Base-by-base conservation (phyloP, 1,139 yeast species). In the Arxiozyma slooffiae region DNA sequence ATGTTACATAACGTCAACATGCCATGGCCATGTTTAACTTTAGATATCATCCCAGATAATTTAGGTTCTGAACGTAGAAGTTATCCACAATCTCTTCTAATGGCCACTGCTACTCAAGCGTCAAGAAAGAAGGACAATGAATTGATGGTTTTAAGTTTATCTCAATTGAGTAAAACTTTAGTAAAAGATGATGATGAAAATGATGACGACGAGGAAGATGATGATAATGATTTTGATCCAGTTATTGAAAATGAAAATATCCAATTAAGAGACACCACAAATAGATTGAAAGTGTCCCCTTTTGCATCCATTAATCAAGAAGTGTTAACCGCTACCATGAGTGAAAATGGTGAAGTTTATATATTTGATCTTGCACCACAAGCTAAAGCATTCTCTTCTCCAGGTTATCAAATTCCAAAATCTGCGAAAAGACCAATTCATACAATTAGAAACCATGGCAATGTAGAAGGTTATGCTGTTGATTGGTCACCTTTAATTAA, bases 21-120 rank as follows among this genome's bases (percentile, higher is more conserved):
- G 67, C 95, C 96, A 61, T 92, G 98, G 97, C 97, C 99, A 21
- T 89, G 97, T 70, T 73, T 92, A 63, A 87, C 97, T 1, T 75
- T 94, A 55, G 98, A 92, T 64, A 72, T 92, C 40, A 71, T 94
- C 51, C 96, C 96, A 14, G 99, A 92, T 67, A 72, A 75, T 49
- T 74, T 88, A 51, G 99, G 98, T 9, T 75, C 78, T 51, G 97
- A 89, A 69, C 82, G 98, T 73, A 79, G 96, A 70, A 78, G 77
- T 44, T 92, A 81, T 64, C 99, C 99, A 6, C 96, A 95, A 42
- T 78, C 95, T 4, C 74, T 89, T 59, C 86, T 86, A 62, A 69
- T 89, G 52, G 81, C 95, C 8, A 86, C 97, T 3, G 98, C 97
- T 6, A 89, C 97, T 1, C 99, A 92, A 71, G 97, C 99, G 1